Evolutionary conservation across 2,329 filamentous ascomycete species (phyloP).

Genomic region (Alternaria gansuensis): DNA sequence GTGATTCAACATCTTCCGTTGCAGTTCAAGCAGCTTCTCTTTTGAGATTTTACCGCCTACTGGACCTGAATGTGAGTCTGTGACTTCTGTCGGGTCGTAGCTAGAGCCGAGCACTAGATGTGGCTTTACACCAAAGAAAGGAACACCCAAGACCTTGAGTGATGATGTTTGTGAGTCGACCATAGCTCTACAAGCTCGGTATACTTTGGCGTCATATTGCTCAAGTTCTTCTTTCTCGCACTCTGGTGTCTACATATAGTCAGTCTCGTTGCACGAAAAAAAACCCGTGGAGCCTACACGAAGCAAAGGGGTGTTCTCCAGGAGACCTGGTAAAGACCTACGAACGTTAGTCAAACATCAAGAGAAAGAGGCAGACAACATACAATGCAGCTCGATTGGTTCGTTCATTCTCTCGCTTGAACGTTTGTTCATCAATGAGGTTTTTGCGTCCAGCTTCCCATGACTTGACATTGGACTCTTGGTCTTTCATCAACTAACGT

Average conservation of each 20-base stretch:
- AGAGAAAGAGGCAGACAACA: conserved; percentile 30
- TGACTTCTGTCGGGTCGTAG: conserved; percentile 21
- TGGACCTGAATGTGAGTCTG: conserved; percentile 5
- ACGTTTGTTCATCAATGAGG: conserved; percentile 62
- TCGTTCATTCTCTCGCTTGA: conserved; percentile 62
- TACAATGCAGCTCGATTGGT: conserved; percentile 65
- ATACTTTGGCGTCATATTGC: conserved; percentile 69
- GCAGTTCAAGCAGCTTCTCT: conserved; percentile 41
- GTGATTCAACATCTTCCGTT: conserved; percentile 51
- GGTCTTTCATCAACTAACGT: conserved; percentile 66
- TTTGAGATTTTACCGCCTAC: conserved; percentile 36
- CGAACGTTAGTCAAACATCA: conserved; percentile 12
- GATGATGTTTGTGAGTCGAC: conserved; percentile 64
- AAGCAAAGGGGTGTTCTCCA: conserved; percentile 34
- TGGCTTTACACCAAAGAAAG: conserved; percentile 45
- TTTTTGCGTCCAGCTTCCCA: conserved; percentile 66
- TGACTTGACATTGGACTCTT: conserved; percentile 69
- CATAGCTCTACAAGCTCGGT: conserved; percentile 68
- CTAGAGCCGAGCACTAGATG: conserved; percentile 38
- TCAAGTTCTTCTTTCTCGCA: conserved; percentile 64
- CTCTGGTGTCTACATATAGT: conserved; percentile 52
- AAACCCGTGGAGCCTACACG: conserved; percentile 24
- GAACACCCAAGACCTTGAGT: conserved; percentile 61
- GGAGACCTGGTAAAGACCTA: conserved; percentile 42
- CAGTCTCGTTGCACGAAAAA: neutral